These are phyloP conservation scores for Funneliformis mosseae DNA, from an alignment of 192 early-diverging fungal species.

Conservation along the genomic window DNA sequence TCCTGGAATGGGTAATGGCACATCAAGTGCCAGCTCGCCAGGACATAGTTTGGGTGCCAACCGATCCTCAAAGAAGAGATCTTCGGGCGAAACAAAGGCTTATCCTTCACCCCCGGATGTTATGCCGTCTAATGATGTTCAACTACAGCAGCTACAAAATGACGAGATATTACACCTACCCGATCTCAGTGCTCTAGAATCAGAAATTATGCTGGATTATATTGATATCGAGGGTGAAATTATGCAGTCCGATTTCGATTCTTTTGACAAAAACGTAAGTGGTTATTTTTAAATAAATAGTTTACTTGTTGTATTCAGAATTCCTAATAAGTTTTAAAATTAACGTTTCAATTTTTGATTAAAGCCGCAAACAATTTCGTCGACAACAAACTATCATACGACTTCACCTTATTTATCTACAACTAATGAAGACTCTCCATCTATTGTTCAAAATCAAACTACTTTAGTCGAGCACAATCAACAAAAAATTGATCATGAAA, in stretches of 20 bases:
- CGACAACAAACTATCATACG: background rate
- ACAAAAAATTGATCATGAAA: background rate
- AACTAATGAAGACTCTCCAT: background rate
- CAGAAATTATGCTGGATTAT: background rate
- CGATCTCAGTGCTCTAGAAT: background rate
- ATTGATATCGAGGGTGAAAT: background rate
- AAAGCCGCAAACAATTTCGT: background rate
- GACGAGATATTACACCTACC: background rate
- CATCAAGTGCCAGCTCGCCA: conserved; percentile 9
- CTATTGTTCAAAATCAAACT: background rate
- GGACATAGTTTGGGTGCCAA: background rate
- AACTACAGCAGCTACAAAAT: background rate
- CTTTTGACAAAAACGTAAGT: background rate
- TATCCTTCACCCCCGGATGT: conserved; percentile 23
- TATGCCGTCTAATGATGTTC: background rate
- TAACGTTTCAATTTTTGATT: background rate
- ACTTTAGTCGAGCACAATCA: background rate
- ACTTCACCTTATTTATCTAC: background rate
- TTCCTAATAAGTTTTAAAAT: background rate
- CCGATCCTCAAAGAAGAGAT: background rate
- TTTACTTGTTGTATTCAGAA: background rate
- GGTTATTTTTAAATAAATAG: background rate
- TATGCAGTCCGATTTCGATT: background rate
- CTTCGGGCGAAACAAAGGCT: conserved; percentile 5
- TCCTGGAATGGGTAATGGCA: conserved; percentile 7